phyloP scores from a whole-genome alignment of 257 asterid genomes.

The Ilex asprella region DNA sequence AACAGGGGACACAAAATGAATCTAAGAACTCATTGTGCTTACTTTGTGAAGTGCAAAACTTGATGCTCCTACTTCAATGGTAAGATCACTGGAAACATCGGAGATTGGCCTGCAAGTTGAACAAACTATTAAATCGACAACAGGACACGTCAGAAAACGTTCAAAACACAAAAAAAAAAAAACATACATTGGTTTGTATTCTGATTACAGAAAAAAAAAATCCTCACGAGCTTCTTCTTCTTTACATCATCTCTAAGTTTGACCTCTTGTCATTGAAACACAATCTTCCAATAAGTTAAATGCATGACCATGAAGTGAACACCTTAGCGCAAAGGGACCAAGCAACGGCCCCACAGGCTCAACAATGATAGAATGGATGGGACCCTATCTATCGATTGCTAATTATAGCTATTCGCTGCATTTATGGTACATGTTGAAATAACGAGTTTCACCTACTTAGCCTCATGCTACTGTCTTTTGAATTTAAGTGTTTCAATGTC shows the following conservation, averaged over 20 bases:
- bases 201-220: neutral
- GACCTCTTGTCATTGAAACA: conserved; percentile 10
- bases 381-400: conserved; percentile 21
- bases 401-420: conserved; percentile 22
- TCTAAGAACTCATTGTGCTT: conserved; percentile 16
- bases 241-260: conserved; percentile 20
- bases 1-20: neutral
- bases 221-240: conserved; percentile 20
- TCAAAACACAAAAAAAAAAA: neutral
- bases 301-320: conserved; percentile 2
- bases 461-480: conserved; percentile 11
- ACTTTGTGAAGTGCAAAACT: conserved; percentile 89
- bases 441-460: conserved; percentile 14
- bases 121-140: neutral
- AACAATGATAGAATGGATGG: conserved; percentile 3
- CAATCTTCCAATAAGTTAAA: neutral
- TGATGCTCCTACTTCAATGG: conserved; percentile 73
- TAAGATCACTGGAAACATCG: conserved; percentile 91
- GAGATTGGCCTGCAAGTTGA: conserved; percentile 84
- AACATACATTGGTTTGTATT: conserved; percentile 12
- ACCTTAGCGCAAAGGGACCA: conserved; percentile 15
- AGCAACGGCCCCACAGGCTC: neutral
- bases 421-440: conserved; percentile 32
- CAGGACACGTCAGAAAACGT: neutral
- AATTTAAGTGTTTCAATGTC: neutral